Evolutionary conservation across 495 filamentous ascomycete species (phyloP), one percentile per base, ranked within the genome.

Genomic region (Aspergillus mulundensis): DNA sequence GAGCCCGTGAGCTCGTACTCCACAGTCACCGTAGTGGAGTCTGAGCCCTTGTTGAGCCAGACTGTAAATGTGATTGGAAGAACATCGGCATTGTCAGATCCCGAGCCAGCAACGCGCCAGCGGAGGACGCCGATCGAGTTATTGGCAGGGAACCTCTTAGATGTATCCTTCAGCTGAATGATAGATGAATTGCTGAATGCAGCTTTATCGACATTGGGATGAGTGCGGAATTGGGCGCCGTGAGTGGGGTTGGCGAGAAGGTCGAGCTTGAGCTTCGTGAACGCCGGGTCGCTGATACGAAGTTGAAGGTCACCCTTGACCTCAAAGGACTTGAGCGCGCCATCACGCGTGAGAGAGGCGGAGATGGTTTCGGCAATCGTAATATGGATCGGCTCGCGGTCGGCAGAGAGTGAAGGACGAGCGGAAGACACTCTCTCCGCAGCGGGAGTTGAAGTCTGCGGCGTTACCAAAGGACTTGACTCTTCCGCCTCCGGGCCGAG

Each of bases 21-120:
- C 7, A 97, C 82, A 0, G 91, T 97, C 61, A 97, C 79, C 34
- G 85, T 90, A 65, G 84, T 92, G 47, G 86, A 88, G 36, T 87
- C 86, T 12, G 85, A 81, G 45, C 87, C 86, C 76, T 89, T 89
- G 67, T 95, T 95, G 34, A 94, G 87, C 93, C 93, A 97, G 18
- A 96, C 93, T 10, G 89, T 96, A 66, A 97, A 96, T 23, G 86
- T 90, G 61, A 97, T 91, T 25, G 93, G 93, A 10, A 83, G 77
- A 34, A 92, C 78, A 10, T 84, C 84, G 57, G 83, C 81, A 34
- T 87, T 82, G 57, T 92, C 90, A 55, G 87, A 81, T 28, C 80
- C 79, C 61, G 87, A 86, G 55, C 85, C 84, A 4, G 86, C 80
- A 18, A 86, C 84, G 51, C 90, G 86, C 93, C 93, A 97, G 60